phyloP scores from a whole-genome alignment of 139 green algal species.

The Edaphochlamys debaryana region DNA sequence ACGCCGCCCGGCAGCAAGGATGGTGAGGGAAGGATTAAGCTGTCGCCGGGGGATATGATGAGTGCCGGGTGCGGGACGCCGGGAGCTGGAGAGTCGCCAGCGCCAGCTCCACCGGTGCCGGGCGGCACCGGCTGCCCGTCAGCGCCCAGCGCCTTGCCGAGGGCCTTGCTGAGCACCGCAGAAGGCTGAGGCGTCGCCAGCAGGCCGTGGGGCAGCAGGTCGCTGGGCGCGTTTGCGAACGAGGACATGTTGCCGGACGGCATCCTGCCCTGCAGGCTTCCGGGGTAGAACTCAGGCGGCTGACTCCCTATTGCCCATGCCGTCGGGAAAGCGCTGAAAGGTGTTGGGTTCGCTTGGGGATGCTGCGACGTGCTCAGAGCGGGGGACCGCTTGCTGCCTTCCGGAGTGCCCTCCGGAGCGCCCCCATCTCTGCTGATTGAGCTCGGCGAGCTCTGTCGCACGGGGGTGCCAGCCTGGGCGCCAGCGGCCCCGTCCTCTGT shows the following conservation, averaged over 20 bases:
- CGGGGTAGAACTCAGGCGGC: background rate
- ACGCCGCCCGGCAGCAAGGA: slow-evolving; percentile 30
- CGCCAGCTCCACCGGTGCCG: no score
- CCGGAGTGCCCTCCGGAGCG: no score
- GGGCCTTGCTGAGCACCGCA: no score
- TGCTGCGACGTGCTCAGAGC: slow-evolving; percentile 6
- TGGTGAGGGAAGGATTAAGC: slow-evolving; percentile 19
- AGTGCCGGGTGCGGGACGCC: no score
- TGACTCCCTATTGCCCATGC: background rate
- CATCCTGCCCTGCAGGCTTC: background rate
- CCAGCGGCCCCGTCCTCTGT: no score
- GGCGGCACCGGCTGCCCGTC: no score
- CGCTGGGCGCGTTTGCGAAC: background rate
- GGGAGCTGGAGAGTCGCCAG: no score
- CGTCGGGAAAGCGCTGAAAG: background rate
- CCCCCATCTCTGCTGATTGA: no score
- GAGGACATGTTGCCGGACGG: background rate
- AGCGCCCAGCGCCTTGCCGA: no score
- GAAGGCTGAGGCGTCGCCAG: slow-evolving; percentile 19
- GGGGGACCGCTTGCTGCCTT: no score
- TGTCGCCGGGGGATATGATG: background rate
- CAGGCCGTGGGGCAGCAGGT: slow-evolving; percentile 27
- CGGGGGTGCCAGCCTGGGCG: no score
- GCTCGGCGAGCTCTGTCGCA: no score
- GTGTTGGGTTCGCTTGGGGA: background rate